Percentiles rank a stretch among this genome's conserved stretches.
Conservation (phyloP, 129 eudicot genomes). For the Centaurea solstitialis region DNA sequence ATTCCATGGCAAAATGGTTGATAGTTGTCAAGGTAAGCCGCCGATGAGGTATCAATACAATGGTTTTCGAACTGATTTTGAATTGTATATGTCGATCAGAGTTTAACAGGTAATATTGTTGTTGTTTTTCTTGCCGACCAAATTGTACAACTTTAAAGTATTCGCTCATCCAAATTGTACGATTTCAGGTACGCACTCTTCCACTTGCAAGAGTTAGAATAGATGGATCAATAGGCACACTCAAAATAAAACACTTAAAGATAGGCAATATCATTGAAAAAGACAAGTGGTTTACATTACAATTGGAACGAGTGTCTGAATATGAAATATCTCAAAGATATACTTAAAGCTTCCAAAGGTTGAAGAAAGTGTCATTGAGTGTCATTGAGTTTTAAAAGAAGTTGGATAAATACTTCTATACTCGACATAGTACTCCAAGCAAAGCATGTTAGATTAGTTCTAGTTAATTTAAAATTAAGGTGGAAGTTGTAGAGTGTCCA, state of each 20-base stretch:
- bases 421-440: background rate
- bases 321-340: background rate
- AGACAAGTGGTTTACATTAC: background rate
- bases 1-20: too few relatives aligned
- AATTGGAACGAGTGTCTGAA: background rate
- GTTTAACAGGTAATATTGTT: background rate
- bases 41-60: too few relatives aligned
- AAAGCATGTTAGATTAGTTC: background rate
- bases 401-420: background rate
- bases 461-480: background rate
- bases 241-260: background rate
- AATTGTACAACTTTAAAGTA: background rate
- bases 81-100: background rate
- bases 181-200: background rate
- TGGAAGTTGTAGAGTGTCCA: background rate
- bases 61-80: too few relatives aligned
- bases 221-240: background rate
- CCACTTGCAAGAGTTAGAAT: background rate
- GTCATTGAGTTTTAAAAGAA: too few relatives aligned
- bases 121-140: background rate
- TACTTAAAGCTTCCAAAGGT: background rate
- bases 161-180: background rate
- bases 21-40: too few relatives aligned
- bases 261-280: too few relatives aligned
- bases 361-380: background rate